A percentile compares a stretch with the other conserved stretches of the same genome.
Evolutionary conservation across 2,329 filamentous ascomycete genomes (phyloP).

Genomic region (Fusarium sacchari): DNA sequence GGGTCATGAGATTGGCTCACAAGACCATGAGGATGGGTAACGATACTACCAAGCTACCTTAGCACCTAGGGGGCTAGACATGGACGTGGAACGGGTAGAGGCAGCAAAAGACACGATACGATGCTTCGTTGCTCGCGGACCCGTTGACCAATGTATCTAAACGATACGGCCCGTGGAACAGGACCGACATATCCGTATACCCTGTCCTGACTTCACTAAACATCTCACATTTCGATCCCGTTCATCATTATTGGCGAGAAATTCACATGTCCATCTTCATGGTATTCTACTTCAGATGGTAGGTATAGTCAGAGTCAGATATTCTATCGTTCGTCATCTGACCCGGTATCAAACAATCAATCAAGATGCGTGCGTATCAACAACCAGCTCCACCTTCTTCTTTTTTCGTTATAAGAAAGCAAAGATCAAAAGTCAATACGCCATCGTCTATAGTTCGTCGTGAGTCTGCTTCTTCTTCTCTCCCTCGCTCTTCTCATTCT

Average conservation of each 20-base stretch:
- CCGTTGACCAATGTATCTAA: neutral
- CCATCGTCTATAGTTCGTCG: slow-evolving; percentile 49
- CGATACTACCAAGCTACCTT: neutral
- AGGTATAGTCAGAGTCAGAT: slow-evolving; percentile 11
- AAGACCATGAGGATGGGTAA: neutral
- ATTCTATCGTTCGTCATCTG: slow-evolving; percentile 33
- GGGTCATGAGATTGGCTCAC: neutral
- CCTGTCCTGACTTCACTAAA: neutral
- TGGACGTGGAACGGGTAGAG: neutral
- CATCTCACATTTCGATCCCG: neutral
- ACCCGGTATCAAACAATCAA: slow-evolving; percentile 34
- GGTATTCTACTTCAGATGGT: slow-evolving; percentile 22
- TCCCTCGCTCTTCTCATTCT: slow-evolving; percentile 34
- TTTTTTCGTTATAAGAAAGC: slow-evolving; percentile 16
- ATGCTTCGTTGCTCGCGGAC: neutral
- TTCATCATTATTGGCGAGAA: neutral
- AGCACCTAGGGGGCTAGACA: neutral
- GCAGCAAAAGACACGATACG: neutral
- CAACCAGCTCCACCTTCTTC: slow-evolving; percentile 24
- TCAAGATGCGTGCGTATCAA: slow-evolving; percentile 22
- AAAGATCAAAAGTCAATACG: slow-evolving; percentile 22
- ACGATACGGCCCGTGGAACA: neutral
- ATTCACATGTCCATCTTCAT: slow-evolving; percentile 21
- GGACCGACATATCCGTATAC: neutral
- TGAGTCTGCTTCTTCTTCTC: slow-evolving; percentile 44